A percentile compares a stretch with the other conserved stretches of the same genome.
These are phyloP conservation scores for Globisporangium spinosum DNA, from an alignment of 352 stramenopile species.

Conservation along the genomic window DNA sequence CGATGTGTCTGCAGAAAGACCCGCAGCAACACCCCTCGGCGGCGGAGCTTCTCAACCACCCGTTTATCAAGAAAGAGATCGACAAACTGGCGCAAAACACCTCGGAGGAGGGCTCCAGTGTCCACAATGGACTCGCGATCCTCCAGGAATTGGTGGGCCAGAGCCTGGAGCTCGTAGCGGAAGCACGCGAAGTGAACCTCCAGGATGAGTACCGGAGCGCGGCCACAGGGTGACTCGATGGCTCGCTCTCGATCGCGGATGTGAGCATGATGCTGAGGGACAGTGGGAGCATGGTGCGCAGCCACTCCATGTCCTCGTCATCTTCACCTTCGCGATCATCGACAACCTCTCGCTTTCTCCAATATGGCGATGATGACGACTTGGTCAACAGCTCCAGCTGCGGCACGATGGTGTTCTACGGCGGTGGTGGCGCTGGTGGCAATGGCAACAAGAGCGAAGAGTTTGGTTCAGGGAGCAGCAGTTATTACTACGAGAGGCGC, in stretches of 20 bases:
- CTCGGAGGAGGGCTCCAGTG: conserved; percentile 14
- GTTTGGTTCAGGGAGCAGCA: conserved; percentile 10
- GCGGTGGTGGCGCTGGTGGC: conserved; percentile 8
- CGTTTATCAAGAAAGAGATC: conserved; percentile 60
- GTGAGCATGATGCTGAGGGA: conserved; percentile 63
- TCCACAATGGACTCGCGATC: conserved; percentile 36
- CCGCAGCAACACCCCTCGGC: conserved; percentile 42
- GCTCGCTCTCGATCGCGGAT: conserved; percentile 56
- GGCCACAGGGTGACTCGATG: conserved; percentile 49
- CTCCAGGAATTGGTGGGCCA: conserved; percentile 72
- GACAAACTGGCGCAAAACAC: conserved; percentile 36
- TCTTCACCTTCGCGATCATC: conserved; percentile 8
- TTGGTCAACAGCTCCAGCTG: conserved; percentile 14
- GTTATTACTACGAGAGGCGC: conserved; percentile 25
- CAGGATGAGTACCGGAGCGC: conserved; percentile 58
- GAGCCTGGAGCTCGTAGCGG: conserved; percentile 57
- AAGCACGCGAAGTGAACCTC: conserved; percentile 39
- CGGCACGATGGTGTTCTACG: conserved; percentile 57
- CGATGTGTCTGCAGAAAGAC: conserved; percentile 66
- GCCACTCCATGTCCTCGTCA: conserved; percentile 18
- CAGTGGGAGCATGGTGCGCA: conserved; percentile 24
- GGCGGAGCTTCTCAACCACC: conserved; percentile 46
- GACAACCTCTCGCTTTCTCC: background rate
- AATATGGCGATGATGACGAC: conserved; percentile 1
- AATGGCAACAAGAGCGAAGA: conserved; percentile 13